Base-by-base conservation (phyloP, 2,329 filamentous ascomycete species). In the Cladosporium sp. region DNA sequence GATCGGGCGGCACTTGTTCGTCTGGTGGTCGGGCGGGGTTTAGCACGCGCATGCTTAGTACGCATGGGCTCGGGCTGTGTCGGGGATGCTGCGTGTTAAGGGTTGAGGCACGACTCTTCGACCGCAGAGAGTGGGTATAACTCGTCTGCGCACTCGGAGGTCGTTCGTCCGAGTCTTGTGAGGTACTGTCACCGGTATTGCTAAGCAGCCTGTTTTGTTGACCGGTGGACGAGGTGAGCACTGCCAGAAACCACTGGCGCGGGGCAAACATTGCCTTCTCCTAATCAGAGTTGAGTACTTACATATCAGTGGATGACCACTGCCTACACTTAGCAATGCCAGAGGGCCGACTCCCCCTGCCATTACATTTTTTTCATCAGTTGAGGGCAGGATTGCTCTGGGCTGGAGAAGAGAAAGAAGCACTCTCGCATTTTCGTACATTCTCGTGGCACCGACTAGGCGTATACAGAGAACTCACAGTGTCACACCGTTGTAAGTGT, bases 341-440 rank as follows among this genome's bases (percentile, higher is more conserved):
- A 58, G 23, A 43, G 56, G 56, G 56, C 56, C 56, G 56, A 58
- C n/a, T 39, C 56, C 56, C 23, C n/a, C 23, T 58, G 56, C 56
- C 56, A 30, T 28, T 34, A 34, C 28, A 28, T 48, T 34, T 56
- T 46, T 58, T 58, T 46, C 56, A 58, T 58, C 56, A 46, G 34
- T 58, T 23, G 8, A 36, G 14, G 23, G 56, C 36, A 46, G 7
- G 11, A 46, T 43, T 28, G 56, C 56, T 58, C 25, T 25, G 25
- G 16, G 36, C 21, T 58, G 56, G 56, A 58, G 56, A 58, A 58
- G 56, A 46, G 13, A 28, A 46, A 46, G 13, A 28, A 46, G 21
- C 56, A 10, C 4, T 28, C 23, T 25, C 32, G 5, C 25, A 11
- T 51, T 51, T 13, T n/a, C 39, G 39, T n/a, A 5, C n/a, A 46